Evolutionary conservation across 768 basidiomycete species (phyloP), one percentile per base, ranked within the genome.

Genomic region (Suillus americanus): DNA sequence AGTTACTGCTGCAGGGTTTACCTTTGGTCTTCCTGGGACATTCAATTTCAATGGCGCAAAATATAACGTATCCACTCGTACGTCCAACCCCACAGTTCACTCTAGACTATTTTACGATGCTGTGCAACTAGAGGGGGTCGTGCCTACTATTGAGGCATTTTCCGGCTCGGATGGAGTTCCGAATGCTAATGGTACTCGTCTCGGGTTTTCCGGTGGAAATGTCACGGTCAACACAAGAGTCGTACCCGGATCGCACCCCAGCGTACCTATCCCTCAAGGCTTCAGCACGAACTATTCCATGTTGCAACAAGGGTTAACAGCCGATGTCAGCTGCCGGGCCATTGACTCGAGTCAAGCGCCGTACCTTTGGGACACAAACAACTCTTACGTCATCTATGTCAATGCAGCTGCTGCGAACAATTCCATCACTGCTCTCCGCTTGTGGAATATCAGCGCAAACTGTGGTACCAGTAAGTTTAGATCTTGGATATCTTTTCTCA

Each of bases 21-120:
- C 30, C 38, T 59, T 62, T n/a, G 64, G 66, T 25, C 18, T 60
- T 7, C 37, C 63, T 0, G 70, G 70, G 8, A 60, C 67, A 28
- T 51, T 65, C 14, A 41, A 62, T 18, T 71, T 71, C 37, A 71
- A 71, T 20, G 65, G 65, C 7, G 70, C 23, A 43, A 45, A 61
- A 25, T 71, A 71, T n/a, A 68, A 71, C 23, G 3, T 66, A 14
- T 71, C 70, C n/a, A 54, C 53, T n/a, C 16, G 53, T 54, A 54
- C 20, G 53, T 54, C 33, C 1, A 35, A 12, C 10, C 12, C 3
- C 53, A 12, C 53, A 54, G 30, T 10, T 33, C 4, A 54, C 20
- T 35, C 1, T 10, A 35, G 20, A n/a, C 30, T 20, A 3, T n/a
- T 13, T 25, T 30, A 1, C 28, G 20, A 40, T 23, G 6, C 23